Evolutionary conservation across 2,329 filamentous ascomycete genomes (phyloP).

Genomic region (Claviceps maximensis): DNA sequence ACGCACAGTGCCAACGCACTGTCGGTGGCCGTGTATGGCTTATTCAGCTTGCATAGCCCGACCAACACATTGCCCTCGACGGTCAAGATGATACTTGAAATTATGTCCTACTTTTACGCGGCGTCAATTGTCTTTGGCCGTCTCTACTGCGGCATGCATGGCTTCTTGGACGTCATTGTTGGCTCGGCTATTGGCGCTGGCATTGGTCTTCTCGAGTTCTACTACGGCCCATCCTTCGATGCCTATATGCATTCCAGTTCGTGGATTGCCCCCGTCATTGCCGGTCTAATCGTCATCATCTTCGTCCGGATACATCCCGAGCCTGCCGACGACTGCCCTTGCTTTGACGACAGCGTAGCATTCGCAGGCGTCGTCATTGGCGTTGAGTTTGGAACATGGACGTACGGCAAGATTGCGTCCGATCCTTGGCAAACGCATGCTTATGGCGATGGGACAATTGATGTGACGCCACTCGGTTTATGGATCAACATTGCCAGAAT

Average conservation of each 20-base stretch:
- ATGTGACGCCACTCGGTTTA: constrained; percentile 53
- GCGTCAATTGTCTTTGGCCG: constrained; percentile 81
- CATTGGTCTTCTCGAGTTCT: constrained; percentile 46
- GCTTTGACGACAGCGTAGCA: constrained; percentile 89
- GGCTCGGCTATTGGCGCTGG: constrained; percentile 65
- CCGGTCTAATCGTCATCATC: constrained; percentile 54
- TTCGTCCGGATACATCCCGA: constrained; percentile 87
- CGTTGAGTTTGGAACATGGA: constrained; percentile 71
- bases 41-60: constrained; percentile 55
- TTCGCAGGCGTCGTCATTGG: constrained; percentile 88
- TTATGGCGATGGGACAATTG: constrained; percentile 43
- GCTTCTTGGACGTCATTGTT: constrained; percentile 79
- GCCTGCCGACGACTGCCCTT: constrained; percentile 91
- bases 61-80: constrained; percentile 48
- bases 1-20: constrained; percentile 96
- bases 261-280: constrained; percentile 49
- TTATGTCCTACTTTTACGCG: constrained; percentile 69
- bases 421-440: constrained; percentile 31
- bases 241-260: constrained; percentile 53
- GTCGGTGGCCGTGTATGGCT: constrained; percentile 75
- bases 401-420: constrained; percentile 46
- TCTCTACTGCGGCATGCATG: constrained; percentile 97
- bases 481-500: constrained; percentile 52
- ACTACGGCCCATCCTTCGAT: constrained; percentile 51
- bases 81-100: constrained; percentile 50